These are phyloP conservation scores for Fraxinus sp. DNA, from an alignment of 305 asterid species.

Conservation along the genomic window DNA sequence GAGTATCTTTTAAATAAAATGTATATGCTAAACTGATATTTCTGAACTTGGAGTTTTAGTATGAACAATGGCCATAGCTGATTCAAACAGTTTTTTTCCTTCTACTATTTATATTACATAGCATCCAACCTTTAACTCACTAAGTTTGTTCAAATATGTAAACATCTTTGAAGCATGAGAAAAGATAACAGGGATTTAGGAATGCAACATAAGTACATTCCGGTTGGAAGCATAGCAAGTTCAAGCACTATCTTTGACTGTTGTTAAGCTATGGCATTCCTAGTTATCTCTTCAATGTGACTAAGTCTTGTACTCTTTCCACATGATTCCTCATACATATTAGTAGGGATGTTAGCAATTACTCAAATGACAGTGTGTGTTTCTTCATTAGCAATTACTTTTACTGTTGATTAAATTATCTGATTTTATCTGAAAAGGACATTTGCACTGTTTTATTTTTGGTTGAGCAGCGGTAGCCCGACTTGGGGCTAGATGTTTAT, in stretches of 20 bases:
- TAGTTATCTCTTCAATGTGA: not conserved
- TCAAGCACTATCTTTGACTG: not conserved
- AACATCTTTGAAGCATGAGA: not conserved
- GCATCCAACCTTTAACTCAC: not conserved
- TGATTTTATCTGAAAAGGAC: constrained; percentile 21
- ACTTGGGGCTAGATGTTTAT: constrained; percentile 84
- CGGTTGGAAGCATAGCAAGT: not conserved
- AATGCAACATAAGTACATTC: not conserved
- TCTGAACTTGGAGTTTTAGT: not conserved
- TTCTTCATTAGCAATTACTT: not conserved
- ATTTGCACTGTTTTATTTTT: constrained; percentile 17
- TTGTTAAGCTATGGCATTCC: not conserved
- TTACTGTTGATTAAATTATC: constrained; percentile 2
- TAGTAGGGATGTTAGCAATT: not conserved
- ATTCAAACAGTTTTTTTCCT: not conserved
- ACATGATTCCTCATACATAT: not conserved
- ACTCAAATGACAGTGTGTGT: not conserved
- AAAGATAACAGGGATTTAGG: not conserved
- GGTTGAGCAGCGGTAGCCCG: constrained; percentile 71
- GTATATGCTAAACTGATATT: not conserved
- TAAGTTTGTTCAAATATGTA: not conserved
- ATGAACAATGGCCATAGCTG: not conserved
- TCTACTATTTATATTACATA: not conserved
- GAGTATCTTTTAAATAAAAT: not conserved
- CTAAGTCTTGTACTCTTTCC: not conserved